Conservation (phyloP, 2,329 filamentous ascomycete species). For the Colletotrichum sp. region DNA sequence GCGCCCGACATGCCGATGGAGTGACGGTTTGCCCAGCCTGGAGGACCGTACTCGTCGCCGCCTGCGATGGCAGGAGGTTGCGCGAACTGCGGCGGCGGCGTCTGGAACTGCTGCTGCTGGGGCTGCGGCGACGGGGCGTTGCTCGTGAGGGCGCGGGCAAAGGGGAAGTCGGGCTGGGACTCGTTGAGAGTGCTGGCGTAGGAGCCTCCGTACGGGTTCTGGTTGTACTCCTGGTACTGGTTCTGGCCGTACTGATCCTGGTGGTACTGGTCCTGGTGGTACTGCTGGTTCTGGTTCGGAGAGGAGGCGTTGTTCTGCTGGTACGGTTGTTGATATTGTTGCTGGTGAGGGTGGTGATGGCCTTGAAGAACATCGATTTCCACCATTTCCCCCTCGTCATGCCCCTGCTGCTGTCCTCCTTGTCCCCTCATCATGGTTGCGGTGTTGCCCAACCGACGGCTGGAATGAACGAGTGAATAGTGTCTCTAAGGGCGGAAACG, state of each 20-base stretch:
- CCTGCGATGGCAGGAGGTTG: not conserved
- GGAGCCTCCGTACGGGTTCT: not conserved
- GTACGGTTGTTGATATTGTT: slow-evolving; percentile 16
- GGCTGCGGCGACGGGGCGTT: slow-evolving; percentile 9
- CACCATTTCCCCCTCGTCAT: slow-evolving; percentile 37
- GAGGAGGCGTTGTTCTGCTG: slow-evolving; percentile 25
- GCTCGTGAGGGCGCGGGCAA: slow-evolving; percentile 12
- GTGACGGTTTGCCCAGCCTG: slow-evolving; percentile 18
- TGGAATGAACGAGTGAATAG: slow-evolving; percentile 19
- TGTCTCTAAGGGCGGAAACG: slow-evolving; percentile 3
- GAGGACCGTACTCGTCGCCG: slow-evolving; percentile 19
- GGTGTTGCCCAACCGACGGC: slow-evolving; percentile 17
- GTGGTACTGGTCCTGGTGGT: slow-evolving; percentile 28
- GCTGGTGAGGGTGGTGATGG: slow-evolving; percentile 17
- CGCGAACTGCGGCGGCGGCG: not conserved
- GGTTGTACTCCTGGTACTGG: not conserved
- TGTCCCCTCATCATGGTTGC: slow-evolving; percentile 24
- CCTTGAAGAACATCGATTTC: slow-evolving; percentile 36
- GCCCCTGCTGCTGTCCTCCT: slow-evolving; percentile 22
- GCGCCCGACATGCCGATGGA: slow-evolving; percentile 16
- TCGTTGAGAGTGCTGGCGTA: not conserved
- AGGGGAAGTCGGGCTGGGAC: not conserved
- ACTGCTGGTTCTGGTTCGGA: slow-evolving; percentile 25
- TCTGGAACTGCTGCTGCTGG: slow-evolving; percentile 6
- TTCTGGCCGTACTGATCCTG: not conserved